phyloP scores from a whole-genome alignment of 2,329 filamentous ascomycete genomes.

The Aureobasidium sp. region DNA sequence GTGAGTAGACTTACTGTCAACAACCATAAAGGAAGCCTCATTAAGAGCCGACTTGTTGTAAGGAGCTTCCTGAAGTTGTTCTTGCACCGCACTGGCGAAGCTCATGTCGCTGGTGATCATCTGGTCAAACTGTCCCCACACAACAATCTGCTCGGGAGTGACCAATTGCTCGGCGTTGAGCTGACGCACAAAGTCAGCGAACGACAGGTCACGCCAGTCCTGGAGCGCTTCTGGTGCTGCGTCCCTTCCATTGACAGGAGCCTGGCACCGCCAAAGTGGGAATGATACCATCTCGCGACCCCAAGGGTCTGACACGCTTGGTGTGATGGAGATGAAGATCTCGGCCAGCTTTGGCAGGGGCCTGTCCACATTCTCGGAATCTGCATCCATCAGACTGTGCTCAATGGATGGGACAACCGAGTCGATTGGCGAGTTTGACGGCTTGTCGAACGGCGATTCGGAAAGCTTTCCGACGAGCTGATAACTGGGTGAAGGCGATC shows the following conservation, averaged over 20 bases:
- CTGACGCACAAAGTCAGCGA: not conserved
- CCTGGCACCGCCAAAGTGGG: constrained; percentile 2
- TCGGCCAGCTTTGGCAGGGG: not conserved
- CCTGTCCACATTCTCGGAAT: not conserved
- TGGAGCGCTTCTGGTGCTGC: not conserved
- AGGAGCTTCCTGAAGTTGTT: not conserved
- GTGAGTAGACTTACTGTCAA: not conserved
- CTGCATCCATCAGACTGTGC: not conserved
- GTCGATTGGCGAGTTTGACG: not conserved
- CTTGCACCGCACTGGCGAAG: not conserved
- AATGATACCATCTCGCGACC: not conserved
- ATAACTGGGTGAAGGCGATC: not conserved
- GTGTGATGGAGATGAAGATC: not conserved
- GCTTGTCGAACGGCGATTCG: not conserved
- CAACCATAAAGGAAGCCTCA: not conserved
- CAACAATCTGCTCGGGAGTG: not conserved
- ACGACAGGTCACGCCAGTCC: not conserved
- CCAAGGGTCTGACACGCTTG: not conserved
- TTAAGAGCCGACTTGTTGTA: not conserved
- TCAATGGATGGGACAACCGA: not conserved
- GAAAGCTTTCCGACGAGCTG: not conserved
- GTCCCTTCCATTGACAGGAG: not conserved
- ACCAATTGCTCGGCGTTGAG: not conserved
- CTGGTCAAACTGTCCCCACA: not conserved
- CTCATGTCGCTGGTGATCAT: not conserved